Percentiles rank a stretch among this genome's conserved stretches.
Evolutionary conservation across 192 early-diverging fungal genomes (phyloP).

Genomic region (Backusella australiensis): DNA sequence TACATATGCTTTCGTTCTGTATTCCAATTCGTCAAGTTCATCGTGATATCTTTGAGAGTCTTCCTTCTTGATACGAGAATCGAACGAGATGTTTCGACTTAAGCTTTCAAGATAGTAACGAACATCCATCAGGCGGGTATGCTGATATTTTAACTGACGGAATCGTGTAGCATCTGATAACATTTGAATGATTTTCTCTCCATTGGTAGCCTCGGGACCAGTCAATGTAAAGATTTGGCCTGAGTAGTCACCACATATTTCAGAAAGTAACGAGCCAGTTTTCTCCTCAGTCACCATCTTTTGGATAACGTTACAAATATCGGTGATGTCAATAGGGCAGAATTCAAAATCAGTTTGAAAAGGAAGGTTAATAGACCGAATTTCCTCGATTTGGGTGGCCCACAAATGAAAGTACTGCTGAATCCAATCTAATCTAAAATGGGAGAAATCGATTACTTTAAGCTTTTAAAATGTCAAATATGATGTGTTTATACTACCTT

Average conservation of each 20-base stretch:
- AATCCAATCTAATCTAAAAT: conserved; percentile 29
- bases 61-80: conserved; percentile 34
- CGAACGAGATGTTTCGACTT: conserved; percentile 25
- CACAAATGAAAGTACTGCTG: conserved; percentile 30
- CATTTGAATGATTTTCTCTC: conserved; percentile 14
- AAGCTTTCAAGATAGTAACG: conserved; percentile 25
- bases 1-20: conserved; percentile 20
- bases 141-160: background rate
- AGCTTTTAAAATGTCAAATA: background rate
- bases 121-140: conserved; percentile 25
- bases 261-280: background rate
- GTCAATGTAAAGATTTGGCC: conserved; percentile 27
- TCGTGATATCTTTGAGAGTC: conserved; percentile 21
- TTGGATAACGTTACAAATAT: conserved; percentile 28
- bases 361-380: conserved; percentile 17
- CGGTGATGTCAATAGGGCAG: conserved; percentile 31
- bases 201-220: conserved; percentile 17
- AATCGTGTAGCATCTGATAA: conserved; percentile 19
- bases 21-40: conserved; percentile 11
- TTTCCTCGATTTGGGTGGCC: conserved; percentile 20
- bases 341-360: conserved; percentile 14
- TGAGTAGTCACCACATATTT: conserved; percentile 13
- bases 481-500: conserved; percentile 2
- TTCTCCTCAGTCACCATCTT: conserved; percentile 6
- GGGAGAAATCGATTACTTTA: background rate